Percentiles rank a stretch among this genome's conserved stretches.
Conservation (phyloP, 2,329 filamentous ascomycete species). For the Sordariomycetes sp. region DNA sequence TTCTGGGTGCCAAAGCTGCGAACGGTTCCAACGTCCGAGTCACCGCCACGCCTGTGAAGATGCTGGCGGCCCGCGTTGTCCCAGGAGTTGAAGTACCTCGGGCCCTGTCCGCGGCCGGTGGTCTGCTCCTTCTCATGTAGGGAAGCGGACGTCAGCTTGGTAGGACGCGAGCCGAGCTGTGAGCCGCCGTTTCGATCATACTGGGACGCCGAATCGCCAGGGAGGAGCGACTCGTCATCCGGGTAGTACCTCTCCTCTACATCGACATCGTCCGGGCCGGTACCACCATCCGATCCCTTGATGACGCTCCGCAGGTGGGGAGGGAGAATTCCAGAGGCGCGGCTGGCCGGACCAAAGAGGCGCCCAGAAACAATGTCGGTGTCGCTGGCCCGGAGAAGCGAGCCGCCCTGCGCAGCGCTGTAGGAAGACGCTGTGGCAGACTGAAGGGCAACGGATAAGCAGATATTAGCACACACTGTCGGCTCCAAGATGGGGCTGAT, state of each 20-base stretch:
- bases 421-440: neutral
- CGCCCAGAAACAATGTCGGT: neutral
- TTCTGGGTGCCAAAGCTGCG: neutral
- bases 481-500: neutral
- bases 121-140: neutral
- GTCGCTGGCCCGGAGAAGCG: neutral
- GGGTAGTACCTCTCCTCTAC: neutral
- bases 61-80: neutral
- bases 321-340: neutral
- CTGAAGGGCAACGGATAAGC: neutral
- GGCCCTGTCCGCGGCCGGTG: neutral
- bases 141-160: neutral
- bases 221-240: neutral
- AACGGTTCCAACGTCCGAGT: neutral
- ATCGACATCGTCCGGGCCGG: neutral
- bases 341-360: neutral
- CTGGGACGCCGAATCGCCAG: neutral
- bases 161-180: neutral
- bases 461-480: neutral
- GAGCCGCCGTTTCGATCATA: neutral
- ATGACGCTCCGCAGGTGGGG: constrained; percentile 1
- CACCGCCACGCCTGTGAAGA: neutral
- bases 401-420: neutral
- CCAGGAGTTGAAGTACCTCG: neutral
- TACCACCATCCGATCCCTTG: neutral